phyloP scores from a whole-genome alignment of 2,329 filamentous ascomycete genomes.

The Trichocomaceae sp. region DNA sequence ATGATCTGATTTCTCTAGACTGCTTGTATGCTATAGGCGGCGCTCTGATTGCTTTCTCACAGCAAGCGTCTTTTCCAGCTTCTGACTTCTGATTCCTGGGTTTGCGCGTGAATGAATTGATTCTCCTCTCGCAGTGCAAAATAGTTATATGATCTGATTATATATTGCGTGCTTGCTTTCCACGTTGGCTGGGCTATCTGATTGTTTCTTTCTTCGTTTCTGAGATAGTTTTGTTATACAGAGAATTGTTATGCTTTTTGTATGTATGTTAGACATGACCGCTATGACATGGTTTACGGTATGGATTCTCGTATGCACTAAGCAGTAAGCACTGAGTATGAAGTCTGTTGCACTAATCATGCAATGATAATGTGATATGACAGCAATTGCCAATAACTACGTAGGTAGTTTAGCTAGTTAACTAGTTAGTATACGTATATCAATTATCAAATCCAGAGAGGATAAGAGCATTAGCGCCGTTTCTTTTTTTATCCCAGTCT shows the following conservation, averaged over 20 bases:
- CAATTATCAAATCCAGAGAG: not conserved
- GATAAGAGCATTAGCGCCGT: not conserved
- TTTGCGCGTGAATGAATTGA: not conserved
- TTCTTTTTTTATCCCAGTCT: not conserved
- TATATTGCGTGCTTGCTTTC: not conserved
- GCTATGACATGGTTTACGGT: slow-evolving; percentile 18
- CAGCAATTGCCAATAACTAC: no score
- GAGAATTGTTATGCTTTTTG: slow-evolving; percentile 11
- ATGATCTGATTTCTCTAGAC: slow-evolving; percentile 16
- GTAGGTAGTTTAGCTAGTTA: no score
- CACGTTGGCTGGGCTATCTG: slow-evolving; percentile 3
- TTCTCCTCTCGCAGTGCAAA: slow-evolving; percentile 4
- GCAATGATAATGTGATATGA: no score
- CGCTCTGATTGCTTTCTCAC: slow-evolving; percentile 12
- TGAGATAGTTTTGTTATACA: not conserved
- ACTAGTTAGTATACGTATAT: not conserved
- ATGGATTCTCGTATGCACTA: slow-evolving; percentile 11
- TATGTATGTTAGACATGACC: slow-evolving; percentile 15
- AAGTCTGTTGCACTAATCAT: no score
- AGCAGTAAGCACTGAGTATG: not conserved
- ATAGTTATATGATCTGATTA: not conserved
- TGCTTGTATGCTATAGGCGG: slow-evolving; percentile 18
- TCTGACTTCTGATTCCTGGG: slow-evolving; percentile 6
- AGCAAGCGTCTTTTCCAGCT: slow-evolving; percentile 17
- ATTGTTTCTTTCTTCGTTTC: not conserved